Base-by-base conservation (phyloP, 169 alveolate species). In the Neospora caninum region DNA sequence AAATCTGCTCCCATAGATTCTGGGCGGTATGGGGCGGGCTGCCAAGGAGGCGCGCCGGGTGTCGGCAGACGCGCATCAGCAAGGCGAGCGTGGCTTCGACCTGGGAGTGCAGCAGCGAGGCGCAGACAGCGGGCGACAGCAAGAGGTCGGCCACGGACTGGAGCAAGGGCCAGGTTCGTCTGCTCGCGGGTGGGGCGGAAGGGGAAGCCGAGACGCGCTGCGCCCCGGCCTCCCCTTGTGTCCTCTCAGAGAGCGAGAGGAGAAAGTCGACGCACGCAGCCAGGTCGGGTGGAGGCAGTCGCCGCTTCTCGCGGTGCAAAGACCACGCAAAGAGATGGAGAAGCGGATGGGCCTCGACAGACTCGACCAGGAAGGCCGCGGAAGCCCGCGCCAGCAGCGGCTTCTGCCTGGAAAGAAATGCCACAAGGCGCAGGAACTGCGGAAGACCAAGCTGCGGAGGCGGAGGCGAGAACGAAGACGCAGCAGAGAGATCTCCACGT, bases 121-220 rank as follows among this genome's bases (percentile, higher is more conserved):
- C 73, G 73, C 4, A 22, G n/a, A 22, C 25, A 4, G 34, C n/a
- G 73, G 82, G 80, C 45, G 83, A 82, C 39, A 49, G 91, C 54
- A 78, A 64, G 80, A 78, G 78, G 2, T 73, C 89, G 2, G 36
- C 82, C 31, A 91, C 83, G 58, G 38, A 87, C 89, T 91, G 89
- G 80, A 91, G 94, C 39, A 91, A 82, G 39, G 80, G 94, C 88
- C 82, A 36, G 20, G 54, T 49, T 38, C 78, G 64, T 82, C 41
- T 41, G 42, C 80, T 27, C 38, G 38, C 53, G 67, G 34, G 18
- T 31, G 39, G 2, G 1, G 45, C 88, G 80, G 38, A 7, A n/a
- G 80, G 41, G 80, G 7, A 16, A 16, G 9, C 80, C 80, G 31
- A 16, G 41, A 16, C 70, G 70, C 16, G 70, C 31, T 25, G 70